Percentiles rank a stretch among this genome's conserved stretches.
These are phyloP conservation scores for Mycena polygramma DNA, from an alignment of 768 basidiomycete species.

Conservation along the genomic window DNA sequence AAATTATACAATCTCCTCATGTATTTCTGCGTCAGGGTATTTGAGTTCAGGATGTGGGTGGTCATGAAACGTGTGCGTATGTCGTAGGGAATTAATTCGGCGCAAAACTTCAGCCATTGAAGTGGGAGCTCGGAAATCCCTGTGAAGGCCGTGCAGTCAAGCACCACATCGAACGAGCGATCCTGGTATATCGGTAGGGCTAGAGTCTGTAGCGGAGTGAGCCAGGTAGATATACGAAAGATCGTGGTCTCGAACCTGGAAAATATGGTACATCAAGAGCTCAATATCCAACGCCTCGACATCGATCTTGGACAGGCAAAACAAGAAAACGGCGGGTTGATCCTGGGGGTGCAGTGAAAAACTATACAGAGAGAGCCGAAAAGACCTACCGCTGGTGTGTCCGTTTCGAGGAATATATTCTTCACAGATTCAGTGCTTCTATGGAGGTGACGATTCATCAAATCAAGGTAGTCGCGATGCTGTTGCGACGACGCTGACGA, in stretches of 20 bases:
- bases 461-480: constrained; percentile 75
- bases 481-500: constrained; percentile 60
- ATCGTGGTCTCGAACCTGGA: constrained; percentile 64
- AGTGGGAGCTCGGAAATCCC: constrained; percentile 83
- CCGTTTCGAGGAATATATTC: constrained; percentile 74
- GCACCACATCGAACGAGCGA: constrained; percentile 75
- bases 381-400: constrained; percentile 57
- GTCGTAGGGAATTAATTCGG: constrained; percentile 80
- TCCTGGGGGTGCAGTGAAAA: constrained; percentile 44
- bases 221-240: neutral
- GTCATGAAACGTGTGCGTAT: constrained; percentile 71
- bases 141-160: constrained; percentile 87
- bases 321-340: constrained; percentile 70
- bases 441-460: constrained; percentile 75
- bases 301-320: constrained; percentile 78
- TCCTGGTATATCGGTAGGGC: constrained; percentile 60
- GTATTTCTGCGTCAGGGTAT: constrained; percentile 77
- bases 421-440: constrained; percentile 72
- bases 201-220: constrained; percentile 53
- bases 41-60: constrained; percentile 81
- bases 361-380: neutral
- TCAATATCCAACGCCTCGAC: constrained; percentile 87
- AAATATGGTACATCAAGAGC: constrained; percentile 80
- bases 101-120: constrained; percentile 84
- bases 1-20: constrained; percentile 84